phyloP scores from a whole-genome alignment of 306 rosid genomes.

The Arachis hypogaea region DNA sequence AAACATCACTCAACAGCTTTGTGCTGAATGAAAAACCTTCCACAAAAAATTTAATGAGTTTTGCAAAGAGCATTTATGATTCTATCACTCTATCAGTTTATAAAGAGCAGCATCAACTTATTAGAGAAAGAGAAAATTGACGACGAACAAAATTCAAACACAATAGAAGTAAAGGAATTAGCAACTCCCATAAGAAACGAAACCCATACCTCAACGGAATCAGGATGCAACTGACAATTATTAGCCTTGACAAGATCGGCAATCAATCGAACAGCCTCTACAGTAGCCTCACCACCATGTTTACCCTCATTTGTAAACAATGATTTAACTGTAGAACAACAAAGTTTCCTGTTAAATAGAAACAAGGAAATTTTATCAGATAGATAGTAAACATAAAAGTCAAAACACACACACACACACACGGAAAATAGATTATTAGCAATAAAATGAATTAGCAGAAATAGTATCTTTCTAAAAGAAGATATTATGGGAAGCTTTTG shows the following conservation, averaged over 20 bases:
- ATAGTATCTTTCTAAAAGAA: not conserved
- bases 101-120: slow-evolving; percentile 16
- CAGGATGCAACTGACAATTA: slow-evolving; percentile 84
- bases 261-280: slow-evolving; percentile 90
- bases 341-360: slow-evolving; percentile 69
- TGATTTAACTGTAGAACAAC: slow-evolving; percentile 74
- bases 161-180: not conserved
- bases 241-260: slow-evolving; percentile 77
- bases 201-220: slow-evolving; percentile 66
- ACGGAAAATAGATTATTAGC: slow-evolving; percentile 14
- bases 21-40: slow-evolving; percentile 19
- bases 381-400: slow-evolving; percentile 3
- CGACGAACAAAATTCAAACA: slow-evolving; percentile 18
- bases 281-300: slow-evolving; percentile 88
- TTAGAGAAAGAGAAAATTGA: slow-evolving; percentile 15
- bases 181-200: slow-evolving; percentile 21
- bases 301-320: slow-evolving; percentile 84
- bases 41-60: slow-evolving; percentile 16
- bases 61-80: slow-evolving; percentile 4
- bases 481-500: not conserved
- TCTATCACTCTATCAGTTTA: slow-evolving; percentile 19
- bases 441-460: too few species aligned
- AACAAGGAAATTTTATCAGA: slow-evolving; percentile 30
- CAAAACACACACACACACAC: not conserved
- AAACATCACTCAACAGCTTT: slow-evolving; percentile 34